A percentile compares a stretch with the other conserved stretches of the same genome.
Conservation (phyloP, 2,329 filamentous ascomycete genomes). For the Trichophyton rubrum region DNA sequence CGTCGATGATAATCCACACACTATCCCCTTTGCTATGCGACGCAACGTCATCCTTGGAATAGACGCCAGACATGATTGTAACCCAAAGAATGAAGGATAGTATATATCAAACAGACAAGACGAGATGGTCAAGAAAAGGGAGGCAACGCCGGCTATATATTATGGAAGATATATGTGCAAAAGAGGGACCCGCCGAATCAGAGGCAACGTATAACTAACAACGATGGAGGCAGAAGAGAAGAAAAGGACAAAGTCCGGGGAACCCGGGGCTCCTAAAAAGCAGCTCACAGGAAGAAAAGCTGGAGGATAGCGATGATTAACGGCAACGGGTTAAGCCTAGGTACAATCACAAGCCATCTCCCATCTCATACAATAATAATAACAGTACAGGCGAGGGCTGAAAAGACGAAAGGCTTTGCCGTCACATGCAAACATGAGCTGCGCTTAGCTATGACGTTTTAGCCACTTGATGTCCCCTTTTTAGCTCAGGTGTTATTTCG, state of each 20-base stretch:
- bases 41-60: conserved; percentile 72
- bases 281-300: background rate
- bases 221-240: background rate
- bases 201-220: background rate
- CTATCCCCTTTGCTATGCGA: conserved; percentile 48
- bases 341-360: conserved; percentile 1
- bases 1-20: conserved; percentile 16
- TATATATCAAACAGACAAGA: background rate
- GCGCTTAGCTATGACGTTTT: background rate
- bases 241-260: background rate
- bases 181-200: background rate
- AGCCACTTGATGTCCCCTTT: background rate
- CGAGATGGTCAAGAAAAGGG: background rate
- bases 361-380: background rate
- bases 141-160: background rate
- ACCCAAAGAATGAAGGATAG: no score
- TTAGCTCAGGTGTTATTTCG: background rate
- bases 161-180: background rate
- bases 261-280: background rate
- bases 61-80: conserved; percentile 68
- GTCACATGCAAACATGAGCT: background rate
- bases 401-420: background rate
- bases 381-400: background rate
- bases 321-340: background rate
- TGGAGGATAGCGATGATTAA: background rate